Evolutionary conservation across 257 asterid species (phyloP), one percentile per base, ranked within the genome.

Genomic region (Jaltomata sinuosa): DNA sequence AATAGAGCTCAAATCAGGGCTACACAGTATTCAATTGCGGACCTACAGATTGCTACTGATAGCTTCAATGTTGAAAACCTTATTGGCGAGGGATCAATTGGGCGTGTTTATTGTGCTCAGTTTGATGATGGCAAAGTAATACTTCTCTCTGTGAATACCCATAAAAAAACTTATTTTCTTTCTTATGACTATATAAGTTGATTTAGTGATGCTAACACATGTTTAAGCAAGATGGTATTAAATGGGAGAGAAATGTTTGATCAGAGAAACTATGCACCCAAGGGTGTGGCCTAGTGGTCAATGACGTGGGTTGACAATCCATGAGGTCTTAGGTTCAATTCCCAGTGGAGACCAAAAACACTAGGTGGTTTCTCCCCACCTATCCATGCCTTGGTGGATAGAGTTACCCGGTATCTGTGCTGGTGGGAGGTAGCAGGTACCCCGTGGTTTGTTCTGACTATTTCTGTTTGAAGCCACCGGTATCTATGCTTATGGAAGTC

Each of bases 21-120:
- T 22, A 89, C 90, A 53, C 88, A 83, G 32, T 97, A 88, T 87
- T 91, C 99, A 19, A 92, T 96, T 71, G 99, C 99, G 22, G 99
- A 95, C 84, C 86, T 95, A 85, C 99, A 95, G 92, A 94, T 94
- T 85, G 98, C 98, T 45, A 96, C 99, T 8, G 95, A 94, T 85
- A 96, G 98, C 90, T 96, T 96, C 90, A 91, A 79, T 84, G 91
- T 84, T 11, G 99, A 93, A 12, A 93, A 93, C 88, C 97, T 96
- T 84, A 87, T 96, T 61, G 99, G 98, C 1, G 99, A 96, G 90
- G 99, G 99, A 84, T 92, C 98, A 82, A 84, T 91, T 18, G 98
- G 97, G 11, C 93, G 98, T 68, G 98, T 94, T 83, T 96, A 89
- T 90, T 94, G 97, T 14, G 98, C 99, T 69, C 92, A 91, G 62